phyloP scores from a whole-genome alignment of 257 asterid species.

The Solanum clarkiae region DNA sequence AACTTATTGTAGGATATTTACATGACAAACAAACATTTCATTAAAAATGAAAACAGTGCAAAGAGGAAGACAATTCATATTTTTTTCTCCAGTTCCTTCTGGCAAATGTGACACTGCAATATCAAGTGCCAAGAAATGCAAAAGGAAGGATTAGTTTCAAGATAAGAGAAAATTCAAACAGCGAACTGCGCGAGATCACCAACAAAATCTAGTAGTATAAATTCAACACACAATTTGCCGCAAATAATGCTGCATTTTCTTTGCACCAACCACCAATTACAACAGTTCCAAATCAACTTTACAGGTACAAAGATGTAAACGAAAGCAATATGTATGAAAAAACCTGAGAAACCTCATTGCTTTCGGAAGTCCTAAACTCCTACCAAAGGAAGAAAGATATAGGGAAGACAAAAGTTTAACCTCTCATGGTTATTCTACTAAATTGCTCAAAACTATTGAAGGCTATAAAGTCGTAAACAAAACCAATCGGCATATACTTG shows the following conservation, averaged over 20 bases:
- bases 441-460: neutral
- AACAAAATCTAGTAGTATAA: neutral
- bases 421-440: constrained; percentile 14
- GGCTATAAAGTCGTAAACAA: constrained; percentile 6
- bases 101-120: neutral
- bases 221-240: neutral
- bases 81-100: neutral
- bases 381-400: constrained; percentile 5
- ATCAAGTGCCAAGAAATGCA: neutral
- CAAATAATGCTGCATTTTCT: constrained; percentile 2
- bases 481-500: constrained; percentile 29
- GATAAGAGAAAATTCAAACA: neutral
- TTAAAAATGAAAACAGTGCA: neutral
- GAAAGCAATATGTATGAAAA: constrained; percentile 5
- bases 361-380: constrained; percentile 17
- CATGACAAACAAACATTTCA: neutral
- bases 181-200: neutral
- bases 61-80: neutral
- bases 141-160: neutral
- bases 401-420: constrained; percentile 15
- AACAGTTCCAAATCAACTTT: constrained; percentile 46
- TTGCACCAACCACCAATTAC: constrained; percentile 36
- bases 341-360: constrained; percentile 17
- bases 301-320: constrained; percentile 23
- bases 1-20: neutral